phyloP scores from a whole-genome alignment of 495 filamentous ascomycete species.

The Cladorrhinum samala region DNA sequence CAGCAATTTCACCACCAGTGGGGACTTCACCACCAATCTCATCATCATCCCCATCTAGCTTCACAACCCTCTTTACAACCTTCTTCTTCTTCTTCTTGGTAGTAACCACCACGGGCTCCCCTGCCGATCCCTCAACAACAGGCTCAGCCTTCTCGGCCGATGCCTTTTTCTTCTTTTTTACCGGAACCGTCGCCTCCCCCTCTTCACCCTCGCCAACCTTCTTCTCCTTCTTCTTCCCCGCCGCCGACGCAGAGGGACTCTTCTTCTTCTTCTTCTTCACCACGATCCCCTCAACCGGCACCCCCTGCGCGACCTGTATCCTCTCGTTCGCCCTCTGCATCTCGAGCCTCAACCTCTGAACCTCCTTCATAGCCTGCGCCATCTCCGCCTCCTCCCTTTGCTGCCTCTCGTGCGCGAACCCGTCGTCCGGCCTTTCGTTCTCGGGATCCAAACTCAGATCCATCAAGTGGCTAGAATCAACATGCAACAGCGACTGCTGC shows the following conservation, averaged over 20 bases:
- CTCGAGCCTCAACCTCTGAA: slow-evolving; percentile 75
- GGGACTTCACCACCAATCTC: too few relatives aligned
- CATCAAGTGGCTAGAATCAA: slow-evolving; percentile 76
- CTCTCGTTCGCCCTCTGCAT: slow-evolving; percentile 90
- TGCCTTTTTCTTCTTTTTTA: neutral
- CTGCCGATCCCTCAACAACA: slow-evolving; percentile 36
- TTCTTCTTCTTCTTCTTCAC: slow-evolving; percentile 74
- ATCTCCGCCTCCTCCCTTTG: slow-evolving; percentile 74
- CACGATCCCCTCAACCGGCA: slow-evolving; percentile 62
- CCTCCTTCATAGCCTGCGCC: slow-evolving; percentile 73
- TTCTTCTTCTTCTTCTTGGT: slow-evolving; percentile 51
- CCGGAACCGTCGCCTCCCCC: slow-evolving; percentile 3
- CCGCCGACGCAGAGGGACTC: slow-evolving; percentile 9
- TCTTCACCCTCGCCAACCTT: slow-evolving; percentile 11
- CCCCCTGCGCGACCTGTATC: slow-evolving; percentile 62
- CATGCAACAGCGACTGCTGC: slow-evolving; percentile 58
- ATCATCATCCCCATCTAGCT: slow-evolving; percentile 18
- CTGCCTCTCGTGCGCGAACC: slow-evolving; percentile 44
- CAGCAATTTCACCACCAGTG: too few relatives aligned
- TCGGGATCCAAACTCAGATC: slow-evolving; percentile 51
- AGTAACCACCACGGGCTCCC: slow-evolving; percentile 16
- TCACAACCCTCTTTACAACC: slow-evolving; percentile 20
- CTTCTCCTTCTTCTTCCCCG: slow-evolving; percentile 7
- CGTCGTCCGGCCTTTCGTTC: slow-evolving; percentile 31
- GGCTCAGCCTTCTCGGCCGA: slow-evolving; percentile 13